A percentile compares a stretch with the other conserved stretches of the same genome.
These are phyloP conservation scores for Celoporthe dispersa DNA, from an alignment of 2,329 filamentous ascomycete species.

Conservation along the genomic window DNA sequence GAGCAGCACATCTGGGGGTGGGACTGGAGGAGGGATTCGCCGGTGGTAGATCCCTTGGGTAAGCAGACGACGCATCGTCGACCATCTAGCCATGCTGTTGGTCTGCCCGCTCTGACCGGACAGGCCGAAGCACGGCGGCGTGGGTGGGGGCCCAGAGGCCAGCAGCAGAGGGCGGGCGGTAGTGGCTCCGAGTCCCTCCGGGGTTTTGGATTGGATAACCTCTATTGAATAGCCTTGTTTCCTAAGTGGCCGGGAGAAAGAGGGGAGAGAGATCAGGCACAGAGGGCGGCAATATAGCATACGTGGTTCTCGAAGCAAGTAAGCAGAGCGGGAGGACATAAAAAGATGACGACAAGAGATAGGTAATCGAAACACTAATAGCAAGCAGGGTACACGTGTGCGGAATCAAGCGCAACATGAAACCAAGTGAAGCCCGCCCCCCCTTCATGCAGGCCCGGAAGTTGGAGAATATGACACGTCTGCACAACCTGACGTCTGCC, in stretches of 20 bases:
- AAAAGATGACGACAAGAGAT: constrained; percentile 8
- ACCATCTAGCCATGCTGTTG: constrained; percentile 2
- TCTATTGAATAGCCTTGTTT: neutral
- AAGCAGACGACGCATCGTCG: constrained; percentile 15
- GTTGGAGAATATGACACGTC: neutral
- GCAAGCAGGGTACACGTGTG: constrained; percentile 1
- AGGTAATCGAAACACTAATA: constrained; percentile 17
- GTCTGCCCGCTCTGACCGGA: constrained; percentile 9
- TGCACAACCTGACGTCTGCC: constrained; percentile 14
- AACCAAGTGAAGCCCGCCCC: neutral
- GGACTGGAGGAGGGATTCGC: constrained; percentile 16
- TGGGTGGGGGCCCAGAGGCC: neutral
- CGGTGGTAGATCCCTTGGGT: constrained; percentile 11
- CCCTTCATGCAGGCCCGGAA: constrained; percentile 4
- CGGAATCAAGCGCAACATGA: neutral
- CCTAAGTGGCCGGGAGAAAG: neutral
- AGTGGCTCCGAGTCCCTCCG: neutral
- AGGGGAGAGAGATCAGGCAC: neutral
- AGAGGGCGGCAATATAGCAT: neutral
- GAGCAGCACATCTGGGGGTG: constrained; percentile 11
- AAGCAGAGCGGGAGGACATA: neutral
- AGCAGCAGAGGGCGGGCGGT: neutral
- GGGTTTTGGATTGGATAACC: neutral
- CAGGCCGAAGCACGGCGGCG: constrained; percentile 14
- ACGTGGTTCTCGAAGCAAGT: neutral